Evolutionary conservation across 78 protist genomes (phyloP).

Genomic region (Planoprotostelium fungivorum): DNA sequence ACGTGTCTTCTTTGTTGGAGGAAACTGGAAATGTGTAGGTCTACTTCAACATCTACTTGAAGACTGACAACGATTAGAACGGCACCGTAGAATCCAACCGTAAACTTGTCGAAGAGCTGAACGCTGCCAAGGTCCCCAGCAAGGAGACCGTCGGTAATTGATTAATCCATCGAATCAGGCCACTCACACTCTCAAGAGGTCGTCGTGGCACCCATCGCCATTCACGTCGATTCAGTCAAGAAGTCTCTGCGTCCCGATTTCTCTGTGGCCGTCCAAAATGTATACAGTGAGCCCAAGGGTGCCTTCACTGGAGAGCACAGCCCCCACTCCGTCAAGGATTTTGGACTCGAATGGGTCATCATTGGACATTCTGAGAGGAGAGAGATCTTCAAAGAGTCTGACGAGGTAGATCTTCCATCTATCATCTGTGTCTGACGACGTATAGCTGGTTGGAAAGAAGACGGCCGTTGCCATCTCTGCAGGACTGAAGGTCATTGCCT

Average conservation of each 20-base stretch:
- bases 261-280: slow-evolving; percentile 65
- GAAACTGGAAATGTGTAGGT: slow-evolving; percentile 45
- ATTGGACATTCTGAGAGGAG: slow-evolving; percentile 99
- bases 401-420: slow-evolving; percentile 19
- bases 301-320: slow-evolving; percentile 91
- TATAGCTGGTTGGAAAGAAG: slow-evolving; percentile 69
- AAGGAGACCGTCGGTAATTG: slow-evolving; percentile 23
- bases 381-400: slow-evolving; percentile 79
- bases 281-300: slow-evolving; percentile 62
- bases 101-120: slow-evolving; percentile 17
- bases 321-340: slow-evolving; percentile 63
- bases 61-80: slow-evolving; percentile 8
- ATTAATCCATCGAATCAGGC: neutral
- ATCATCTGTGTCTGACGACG: neutral
- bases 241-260: slow-evolving; percentile 11
- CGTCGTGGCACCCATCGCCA: slow-evolving; percentile 45
- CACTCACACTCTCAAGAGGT: slow-evolving; percentile 18
- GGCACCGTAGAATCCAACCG: slow-evolving; percentile 8
- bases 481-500: slow-evolving; percentile 87
- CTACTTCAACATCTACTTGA: neutral
- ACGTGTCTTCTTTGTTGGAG: slow-evolving; percentile 57
- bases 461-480: slow-evolving; percentile 55
- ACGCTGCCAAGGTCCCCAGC: slow-evolving; percentile 8
- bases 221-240: slow-evolving; percentile 26
- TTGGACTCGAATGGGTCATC: slow-evolving; percentile 83